A percentile compares a stretch with the other conserved stretches of the same genome.
These are phyloP conservation scores for Aureobasidium melanogenum DNA, from an alignment of 2,329 filamentous ascomycete species.

Conservation along the genomic window DNA sequence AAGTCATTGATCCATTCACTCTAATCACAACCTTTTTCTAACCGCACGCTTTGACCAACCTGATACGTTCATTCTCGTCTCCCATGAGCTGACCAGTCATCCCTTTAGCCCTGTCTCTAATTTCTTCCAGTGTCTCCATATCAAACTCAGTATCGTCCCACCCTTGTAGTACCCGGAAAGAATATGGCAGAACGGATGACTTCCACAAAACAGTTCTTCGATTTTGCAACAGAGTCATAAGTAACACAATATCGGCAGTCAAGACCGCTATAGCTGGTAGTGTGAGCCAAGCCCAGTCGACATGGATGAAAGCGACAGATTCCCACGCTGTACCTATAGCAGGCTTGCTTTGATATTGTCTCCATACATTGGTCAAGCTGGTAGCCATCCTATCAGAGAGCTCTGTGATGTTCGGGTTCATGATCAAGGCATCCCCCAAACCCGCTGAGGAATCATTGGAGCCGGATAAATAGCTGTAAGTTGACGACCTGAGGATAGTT, in stretches of 20 bases:
- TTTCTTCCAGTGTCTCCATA: neutral
- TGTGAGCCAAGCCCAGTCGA: neutral
- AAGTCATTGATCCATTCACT: neutral
- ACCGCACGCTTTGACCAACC: neutral
- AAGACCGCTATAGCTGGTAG: neutral
- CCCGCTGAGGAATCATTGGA: neutral
- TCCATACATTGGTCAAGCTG: neutral
- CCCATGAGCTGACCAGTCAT: neutral
- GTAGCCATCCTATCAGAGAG: neutral
- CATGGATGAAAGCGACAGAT: constrained; percentile 1
- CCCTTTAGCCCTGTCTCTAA: neutral
- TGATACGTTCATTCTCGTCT: neutral
- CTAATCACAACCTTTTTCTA: too few species aligned
- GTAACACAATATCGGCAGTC: neutral
- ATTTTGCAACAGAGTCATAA: neutral
- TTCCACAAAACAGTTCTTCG: neutral
- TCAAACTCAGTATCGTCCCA: constrained; percentile 1
- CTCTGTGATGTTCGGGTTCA: neutral
- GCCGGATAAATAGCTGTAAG: neutral
- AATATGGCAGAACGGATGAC: neutral
- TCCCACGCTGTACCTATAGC: neutral
- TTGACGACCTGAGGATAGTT: neutral
- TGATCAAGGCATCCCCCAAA: neutral
- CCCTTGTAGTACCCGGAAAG: neutral
- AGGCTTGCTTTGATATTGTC: neutral